phyloP scores from a whole-genome alignment of 495 filamentous ascomycete genomes.

The Penicillium steckii region DNA sequence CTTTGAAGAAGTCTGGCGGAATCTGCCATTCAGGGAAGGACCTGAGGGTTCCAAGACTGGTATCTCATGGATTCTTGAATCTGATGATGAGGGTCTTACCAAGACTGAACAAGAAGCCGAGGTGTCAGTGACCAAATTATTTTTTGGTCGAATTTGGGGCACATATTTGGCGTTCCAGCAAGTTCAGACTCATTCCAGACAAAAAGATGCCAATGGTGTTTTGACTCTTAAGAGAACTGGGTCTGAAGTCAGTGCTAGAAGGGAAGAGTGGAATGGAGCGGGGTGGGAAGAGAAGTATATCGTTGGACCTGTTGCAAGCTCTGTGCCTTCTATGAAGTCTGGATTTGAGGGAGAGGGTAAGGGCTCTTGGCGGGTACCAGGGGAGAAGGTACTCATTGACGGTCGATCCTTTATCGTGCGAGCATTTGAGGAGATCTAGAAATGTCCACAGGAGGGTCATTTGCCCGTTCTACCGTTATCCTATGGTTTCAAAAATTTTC shows the following conservation, averaged over 20 bases:
- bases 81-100: constrained; percentile 14
- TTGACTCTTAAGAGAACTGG: constrained; percentile 25
- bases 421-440: constrained; percentile 30
- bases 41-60: constrained; percentile 22
- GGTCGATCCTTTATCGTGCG: constrained; percentile 34
- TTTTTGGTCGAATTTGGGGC: constrained; percentile 37
- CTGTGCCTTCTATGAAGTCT: constrained; percentile 26
- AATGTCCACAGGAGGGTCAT: background rate
- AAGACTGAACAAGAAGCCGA: constrained; percentile 16
- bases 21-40: constrained; percentile 25
- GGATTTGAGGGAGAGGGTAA: constrained; percentile 20
- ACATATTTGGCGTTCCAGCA: constrained; percentile 38
- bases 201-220: constrained; percentile 12
- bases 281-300: constrained; percentile 31
- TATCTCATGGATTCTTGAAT: constrained; percentile 40
- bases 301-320: constrained; percentile 16
- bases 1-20: constrained; percentile 40
- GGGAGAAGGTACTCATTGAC: constrained; percentile 22
- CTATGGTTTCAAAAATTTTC: too few species aligned
- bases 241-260: constrained; percentile 32
- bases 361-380: constrained; percentile 18
- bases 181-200: constrained; percentile 18
- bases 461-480: too few species aligned
- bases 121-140: constrained; percentile 29
- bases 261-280: constrained; percentile 33